Conservation (phyloP, 768 basidiomycete genomes). For the Rhodotorula graminis region DNA sequence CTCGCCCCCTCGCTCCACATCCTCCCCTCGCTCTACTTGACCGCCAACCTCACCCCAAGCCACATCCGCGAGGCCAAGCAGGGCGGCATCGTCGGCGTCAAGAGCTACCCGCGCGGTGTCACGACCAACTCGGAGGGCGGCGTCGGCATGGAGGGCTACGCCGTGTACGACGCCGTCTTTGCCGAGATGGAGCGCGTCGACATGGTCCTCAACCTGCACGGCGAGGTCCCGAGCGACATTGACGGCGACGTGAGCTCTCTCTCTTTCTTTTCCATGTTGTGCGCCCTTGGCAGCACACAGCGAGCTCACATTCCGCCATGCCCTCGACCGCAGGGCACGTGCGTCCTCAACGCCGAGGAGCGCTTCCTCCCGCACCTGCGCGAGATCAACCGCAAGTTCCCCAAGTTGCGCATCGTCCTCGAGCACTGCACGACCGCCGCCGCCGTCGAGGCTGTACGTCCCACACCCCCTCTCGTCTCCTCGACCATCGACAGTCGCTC, state of each 20-base stretch:
- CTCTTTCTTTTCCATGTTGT: no score
- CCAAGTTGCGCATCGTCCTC: slow-evolving; percentile 84
- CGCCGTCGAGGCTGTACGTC: slow-evolving; percentile 78
- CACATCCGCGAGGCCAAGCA: slow-evolving; percentile 81
- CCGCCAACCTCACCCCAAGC: slow-evolving; percentile 78
- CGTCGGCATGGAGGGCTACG: slow-evolving; percentile 76
- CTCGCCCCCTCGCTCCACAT: slow-evolving; percentile 77
- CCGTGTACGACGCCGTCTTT: slow-evolving; percentile 86
- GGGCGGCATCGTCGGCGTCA: slow-evolving; percentile 82
- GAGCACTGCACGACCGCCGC: slow-evolving; percentile 94
- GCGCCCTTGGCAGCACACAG: no score
- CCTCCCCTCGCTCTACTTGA: slow-evolving; percentile 95
- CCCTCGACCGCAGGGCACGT: slow-evolving; percentile 61
- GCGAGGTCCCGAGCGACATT: slow-evolving; percentile 79
- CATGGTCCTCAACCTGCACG: slow-evolving; percentile 94
- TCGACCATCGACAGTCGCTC: not conserved
- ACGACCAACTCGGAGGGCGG: slow-evolving; percentile 96
- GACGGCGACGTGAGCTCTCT: slow-evolving; percentile 55
- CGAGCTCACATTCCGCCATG: no score
- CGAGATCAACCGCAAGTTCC: slow-evolving; percentile 75
- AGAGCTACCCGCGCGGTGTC: slow-evolving; percentile 94
- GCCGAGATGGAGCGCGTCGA: slow-evolving; percentile 86
- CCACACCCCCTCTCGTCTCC: slow-evolving; percentile 43
- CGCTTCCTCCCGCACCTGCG: slow-evolving; percentile 81
- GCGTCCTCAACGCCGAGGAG: slow-evolving; percentile 87